Percentiles rank a stretch among this genome's conserved stretches.
Conservation (phyloP, 257 asterid genomes). For the Solanum appendiculatum region DNA sequence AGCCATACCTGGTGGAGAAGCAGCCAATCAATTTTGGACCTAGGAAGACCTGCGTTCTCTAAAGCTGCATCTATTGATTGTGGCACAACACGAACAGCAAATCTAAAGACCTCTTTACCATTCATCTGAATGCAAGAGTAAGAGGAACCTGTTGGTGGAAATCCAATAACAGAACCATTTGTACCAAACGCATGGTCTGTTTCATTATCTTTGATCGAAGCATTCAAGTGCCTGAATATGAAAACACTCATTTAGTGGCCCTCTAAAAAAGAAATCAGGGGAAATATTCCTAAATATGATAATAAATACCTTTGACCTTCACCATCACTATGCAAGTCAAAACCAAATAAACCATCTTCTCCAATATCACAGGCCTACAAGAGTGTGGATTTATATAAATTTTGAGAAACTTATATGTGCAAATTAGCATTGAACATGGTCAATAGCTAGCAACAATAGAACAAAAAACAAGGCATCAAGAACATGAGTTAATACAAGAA, state of each 20-base stretch:
- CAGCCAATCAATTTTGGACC: slow-evolving; percentile 78
- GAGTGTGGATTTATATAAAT: not conserved
- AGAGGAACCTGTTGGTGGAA: slow-evolving; percentile 47
- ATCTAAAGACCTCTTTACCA: slow-evolving; percentile 97
- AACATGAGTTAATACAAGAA: not conserved
- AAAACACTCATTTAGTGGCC: not conserved
- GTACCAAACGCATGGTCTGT: slow-evolving; percentile 31
- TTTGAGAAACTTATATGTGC: not conserved
- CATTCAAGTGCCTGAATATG: slow-evolving; percentile 54
- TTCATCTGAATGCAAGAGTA: slow-evolving; percentile 91
- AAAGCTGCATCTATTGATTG: slow-evolving; percentile 78
- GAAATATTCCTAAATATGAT: not conserved
- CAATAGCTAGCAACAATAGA: not conserved
- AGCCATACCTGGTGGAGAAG: slow-evolving; percentile 88
- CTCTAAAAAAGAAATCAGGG: not conserved
- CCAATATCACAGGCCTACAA: slow-evolving; percentile 69
- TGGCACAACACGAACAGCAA: slow-evolving; percentile 88
- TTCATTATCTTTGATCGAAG: slow-evolving; percentile 45
- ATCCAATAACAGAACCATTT: slow-evolving; percentile 60
- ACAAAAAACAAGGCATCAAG: not conserved
- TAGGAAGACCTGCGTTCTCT: slow-evolving; percentile 65
- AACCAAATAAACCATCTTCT: slow-evolving; percentile 65
- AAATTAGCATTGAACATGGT: not conserved
- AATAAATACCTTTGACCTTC: slow-evolving; percentile 59
- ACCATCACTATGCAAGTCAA: slow-evolving; percentile 84